Base-by-base conservation (phyloP, 2,329 filamentous ascomycete species). In the Colletotrichum coccodes region DNA sequence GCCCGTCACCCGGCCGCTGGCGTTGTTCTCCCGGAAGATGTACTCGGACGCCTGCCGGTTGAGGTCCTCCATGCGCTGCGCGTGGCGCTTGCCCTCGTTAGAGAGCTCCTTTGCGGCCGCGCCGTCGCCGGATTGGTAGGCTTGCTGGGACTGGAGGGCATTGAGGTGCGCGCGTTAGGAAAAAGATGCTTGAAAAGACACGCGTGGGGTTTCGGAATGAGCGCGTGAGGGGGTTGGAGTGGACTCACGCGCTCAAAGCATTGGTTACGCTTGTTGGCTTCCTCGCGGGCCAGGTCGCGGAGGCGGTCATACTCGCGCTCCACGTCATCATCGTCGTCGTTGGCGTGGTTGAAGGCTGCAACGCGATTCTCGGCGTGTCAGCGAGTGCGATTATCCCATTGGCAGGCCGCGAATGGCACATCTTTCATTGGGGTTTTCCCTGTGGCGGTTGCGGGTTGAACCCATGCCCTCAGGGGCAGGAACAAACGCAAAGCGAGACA, bases 11-110 rank as follows among this genome's bases (percentile, higher is more conserved):
- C 92, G 90, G 21, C 90, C 93, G 3, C 85, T 80, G 23, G 93
- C 91, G 78, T 98, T 98, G 84, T 98, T 98, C 82, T 95, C 94
- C 46, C 94, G 91, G 84, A 99, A 98, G 78, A 98, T 98, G 80
- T 89, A 97, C 68, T 98, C 93, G 68, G 93, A 94, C 1, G 96
- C 96, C 80, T 97, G 94, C 72, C 89, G 90, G 85, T 98, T 98
- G 83, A 94, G 97, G 69, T 91, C 86, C 73, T 97, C 94, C 89
- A 97, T 96, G 78, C 92, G 89, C 67, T 90, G 89, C 47, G 91
- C 94, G 79, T 98, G 95, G 50, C 84, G 81, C 82, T 98, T 97
- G 76, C 93, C 94, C 80, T 97, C 89, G 75, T 96, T 90, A 44
- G 92, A 95, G 60, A 97, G 87, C 63, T 93, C 84, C 79, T 98